phyloP scores from a whole-genome alignment of 2,329 filamentous ascomycete species.

The Ploettnerulaceae sp. region DNA sequence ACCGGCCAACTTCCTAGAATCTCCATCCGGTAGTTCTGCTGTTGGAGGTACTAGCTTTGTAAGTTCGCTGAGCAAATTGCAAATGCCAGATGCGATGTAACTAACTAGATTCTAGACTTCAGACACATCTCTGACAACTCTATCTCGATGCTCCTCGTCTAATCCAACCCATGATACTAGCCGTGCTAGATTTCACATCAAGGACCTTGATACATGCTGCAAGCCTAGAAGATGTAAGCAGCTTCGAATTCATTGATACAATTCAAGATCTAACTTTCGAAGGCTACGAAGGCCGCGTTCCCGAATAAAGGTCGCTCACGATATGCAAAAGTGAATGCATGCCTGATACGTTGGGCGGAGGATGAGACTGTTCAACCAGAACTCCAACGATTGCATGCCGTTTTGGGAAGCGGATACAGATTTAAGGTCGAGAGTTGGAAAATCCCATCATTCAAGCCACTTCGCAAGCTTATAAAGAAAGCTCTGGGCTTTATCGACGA shows the following conservation, averaged over 20 bases:
- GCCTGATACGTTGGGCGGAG: neutral
- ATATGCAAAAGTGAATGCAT: neutral
- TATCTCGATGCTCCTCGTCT: no score
- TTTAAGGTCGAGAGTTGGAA: neutral
- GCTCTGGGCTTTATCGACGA: neutral
- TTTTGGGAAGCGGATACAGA: neutral
- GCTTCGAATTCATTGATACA: no score
- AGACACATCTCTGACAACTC: no score
- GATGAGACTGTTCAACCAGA: neutral
- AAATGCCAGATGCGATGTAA: no score
- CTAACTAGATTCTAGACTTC: no score
- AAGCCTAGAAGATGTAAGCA: neutral
- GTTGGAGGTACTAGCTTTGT: no score
- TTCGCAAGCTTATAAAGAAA: neutral
- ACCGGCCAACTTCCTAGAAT: no score
- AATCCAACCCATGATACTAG: no score
- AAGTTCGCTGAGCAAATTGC: no score
- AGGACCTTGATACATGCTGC: no score
- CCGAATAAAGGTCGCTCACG: neutral
- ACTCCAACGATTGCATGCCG: neutral
- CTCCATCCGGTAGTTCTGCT: no score
- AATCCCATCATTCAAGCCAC: neutral
- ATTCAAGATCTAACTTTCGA: neutral
- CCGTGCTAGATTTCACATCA: no score
- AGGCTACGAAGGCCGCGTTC: neutral